Evolutionary conservation across 1,284 basidiomycete genomes (phyloP), one percentile per base, ranked within the genome.

Genomic region (Ceratobasidium theobromae): DNA sequence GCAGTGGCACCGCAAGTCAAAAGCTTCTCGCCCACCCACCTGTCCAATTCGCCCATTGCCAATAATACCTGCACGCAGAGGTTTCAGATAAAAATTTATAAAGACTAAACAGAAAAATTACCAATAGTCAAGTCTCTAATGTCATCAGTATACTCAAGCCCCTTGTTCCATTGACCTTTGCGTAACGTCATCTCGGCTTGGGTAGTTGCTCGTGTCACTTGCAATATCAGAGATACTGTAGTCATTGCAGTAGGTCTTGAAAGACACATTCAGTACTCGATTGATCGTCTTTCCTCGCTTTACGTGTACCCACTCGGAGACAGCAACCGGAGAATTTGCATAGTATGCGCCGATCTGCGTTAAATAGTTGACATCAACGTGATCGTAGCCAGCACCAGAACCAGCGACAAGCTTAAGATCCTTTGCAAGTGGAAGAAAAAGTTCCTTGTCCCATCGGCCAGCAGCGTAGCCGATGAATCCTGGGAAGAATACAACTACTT

Each of bases 41-140:
- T 71, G 71, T 49, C 71, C 71, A 33, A 72, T 72, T 12, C 38
- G 69, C 2, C 71, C 71, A 60, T 71, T 69, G n/a, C 71, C 71
- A 49, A 72, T 38, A 54, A 72, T 71, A 16, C 71, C 71, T 43
- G 69, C 53, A 41, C 60, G 41, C 33, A 67, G 18, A 40, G 64
- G 65, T 16, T 60, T 53, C 43, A 43, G 70, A 60, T 54, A 27
- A 46, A 52, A 35, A 25, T 33, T 1, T 32, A 40, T 45, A 4
- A 28, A 8, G 9, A 11, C 43, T 11, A 11, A 14, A 45, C 5
- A 6, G 6, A 45, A 11, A 23, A 18, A 3, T 49, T 35, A 51
- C 45, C 51, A 41, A 57, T 40, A 2, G 48, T 51, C 54, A 51
- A 33, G 18, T 58, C 46, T 51, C 65, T 33, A 12, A 67, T 49